These are phyloP conservation scores for Suillus subalutaceus DNA, from an alignment of 768 basidiomycete genomes.

Conservation along the genomic window DNA sequence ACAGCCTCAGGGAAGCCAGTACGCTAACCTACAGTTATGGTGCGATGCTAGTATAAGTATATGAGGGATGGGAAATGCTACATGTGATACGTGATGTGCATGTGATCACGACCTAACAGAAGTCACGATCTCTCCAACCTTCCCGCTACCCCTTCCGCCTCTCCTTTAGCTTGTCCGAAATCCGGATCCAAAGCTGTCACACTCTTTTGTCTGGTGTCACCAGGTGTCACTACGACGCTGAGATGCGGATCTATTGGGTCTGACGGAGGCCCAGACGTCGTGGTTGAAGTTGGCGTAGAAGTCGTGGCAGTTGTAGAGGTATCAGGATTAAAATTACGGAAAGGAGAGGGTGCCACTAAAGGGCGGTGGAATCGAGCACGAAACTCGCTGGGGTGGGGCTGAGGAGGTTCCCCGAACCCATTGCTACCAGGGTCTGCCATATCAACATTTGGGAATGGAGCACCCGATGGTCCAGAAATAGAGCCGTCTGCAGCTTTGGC, in stretches of 20 bases:
- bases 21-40: constrained; percentile 3
- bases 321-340: constrained; percentile 38
- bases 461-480: constrained; percentile 27
- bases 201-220: constrained; percentile 29
- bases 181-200: constrained; percentile 26
- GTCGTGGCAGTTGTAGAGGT: constrained; percentile 35
- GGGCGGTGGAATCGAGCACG: constrained; percentile 68
- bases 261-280: constrained; percentile 35
- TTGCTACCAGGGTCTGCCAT: constrained; percentile 34
- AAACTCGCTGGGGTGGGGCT: constrained; percentile 51
- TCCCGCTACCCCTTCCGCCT: constrained; percentile 26
- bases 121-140: constrained; percentile 22
- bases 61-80: not conserved
- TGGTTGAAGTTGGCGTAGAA: constrained; percentile 38
- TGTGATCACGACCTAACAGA: not conserved
- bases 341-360: constrained; percentile 63
- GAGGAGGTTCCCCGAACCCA: constrained; percentile 33
- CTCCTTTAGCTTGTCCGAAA: constrained; percentile 23
- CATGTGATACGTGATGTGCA: not conserved
- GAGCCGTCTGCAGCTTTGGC: constrained; percentile 34
- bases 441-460: constrained; percentile 34
- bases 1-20: not conserved
- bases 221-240: constrained; percentile 27
- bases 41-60: constrained; percentile 7
- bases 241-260: constrained; percentile 37